These are phyloP conservation scores for Ceratobasidium sp. DNA, from an alignment of 1,284 basidiomycete species.

Conservation along the genomic window DNA sequence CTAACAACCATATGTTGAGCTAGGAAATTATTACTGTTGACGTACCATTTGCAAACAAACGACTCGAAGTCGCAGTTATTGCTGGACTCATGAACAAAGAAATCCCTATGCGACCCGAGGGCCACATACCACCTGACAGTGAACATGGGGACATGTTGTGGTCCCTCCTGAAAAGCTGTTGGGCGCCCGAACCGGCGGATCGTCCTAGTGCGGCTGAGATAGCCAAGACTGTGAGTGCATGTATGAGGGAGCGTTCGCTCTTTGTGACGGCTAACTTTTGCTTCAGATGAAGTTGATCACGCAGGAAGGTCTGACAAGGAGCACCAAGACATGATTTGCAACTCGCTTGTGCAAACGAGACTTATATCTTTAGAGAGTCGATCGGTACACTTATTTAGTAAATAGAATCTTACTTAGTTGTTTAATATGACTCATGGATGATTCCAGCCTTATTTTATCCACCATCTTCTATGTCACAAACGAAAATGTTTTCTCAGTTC, in stretches of 20 bases:
- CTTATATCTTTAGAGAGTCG: too few species aligned
- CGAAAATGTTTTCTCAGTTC: too few species aligned
- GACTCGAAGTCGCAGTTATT: too few species aligned
- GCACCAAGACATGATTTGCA: too few species aligned
- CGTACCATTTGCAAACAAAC: background rate
- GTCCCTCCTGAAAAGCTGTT: conserved; percentile 7
- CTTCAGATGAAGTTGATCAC: background rate
- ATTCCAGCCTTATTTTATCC: too few species aligned
- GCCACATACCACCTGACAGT: background rate
- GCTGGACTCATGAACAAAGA: background rate
- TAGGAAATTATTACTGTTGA: conserved; percentile 9
- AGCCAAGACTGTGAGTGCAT: background rate
- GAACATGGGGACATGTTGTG: background rate
- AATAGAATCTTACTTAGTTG: too few species aligned
- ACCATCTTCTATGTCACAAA: too few species aligned
- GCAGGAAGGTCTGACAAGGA: background rate
- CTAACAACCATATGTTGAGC: background rate
- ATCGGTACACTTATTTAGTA: too few species aligned
- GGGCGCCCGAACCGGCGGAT: background rate
- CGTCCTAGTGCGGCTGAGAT: background rate
- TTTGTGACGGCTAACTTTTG: background rate
- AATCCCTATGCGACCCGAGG: conserved; percentile 2
- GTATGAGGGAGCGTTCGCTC: background rate
- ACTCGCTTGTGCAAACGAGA: too few species aligned
- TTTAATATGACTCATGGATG: too few species aligned